Base-by-base conservation (phyloP, 305 asterid species). In the Coffea humblotiana region DNA sequence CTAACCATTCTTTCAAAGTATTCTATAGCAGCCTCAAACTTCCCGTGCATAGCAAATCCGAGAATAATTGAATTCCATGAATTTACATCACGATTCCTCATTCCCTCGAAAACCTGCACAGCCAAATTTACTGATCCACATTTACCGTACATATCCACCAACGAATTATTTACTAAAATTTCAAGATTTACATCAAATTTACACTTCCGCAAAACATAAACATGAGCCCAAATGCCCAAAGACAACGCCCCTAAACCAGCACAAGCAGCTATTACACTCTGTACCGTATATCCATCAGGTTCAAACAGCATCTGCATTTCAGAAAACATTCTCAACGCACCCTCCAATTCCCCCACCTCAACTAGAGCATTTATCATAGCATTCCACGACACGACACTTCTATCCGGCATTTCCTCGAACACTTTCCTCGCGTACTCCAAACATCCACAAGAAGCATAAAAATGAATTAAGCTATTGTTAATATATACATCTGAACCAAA, bases 401-500 rank as follows among this genome's bases (percentile, higher is more conserved):
- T 85, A 6, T 89, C 91, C 14, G 83, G 85, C 97, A 94, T 92
- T 90, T 91, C 79, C 76, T 89, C 97, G 63, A 94, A 94, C 88
- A 94, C 83, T 35, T 83, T 82, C 71, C 79, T 76, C 18, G 93
- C 92, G 85, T 84, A 79, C 68, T 87, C 80, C 51, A 81, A 75
- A 74, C 88, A 80, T 74, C 97, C 97, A 27, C 97, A 90, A 16
- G 97, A 88, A 3, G 90, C 87, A 64, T 94, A 94, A 58, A 93
- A 91, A 88, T 94, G 97, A 60, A 90, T 85, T 93, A 92, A 90
- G 78, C 98, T 93, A 79, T 94, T 94, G 86, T 84, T 91, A 69
- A 86, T 84, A 82, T 94, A 93, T 35, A 91, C 88, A 87, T 93
- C 98, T 4, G 90, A 81, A 19, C 74, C 90, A 56, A 89, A 87